Conservation (phyloP, 805 yeast genomes). For the Spathaspora gorwiae region DNA sequence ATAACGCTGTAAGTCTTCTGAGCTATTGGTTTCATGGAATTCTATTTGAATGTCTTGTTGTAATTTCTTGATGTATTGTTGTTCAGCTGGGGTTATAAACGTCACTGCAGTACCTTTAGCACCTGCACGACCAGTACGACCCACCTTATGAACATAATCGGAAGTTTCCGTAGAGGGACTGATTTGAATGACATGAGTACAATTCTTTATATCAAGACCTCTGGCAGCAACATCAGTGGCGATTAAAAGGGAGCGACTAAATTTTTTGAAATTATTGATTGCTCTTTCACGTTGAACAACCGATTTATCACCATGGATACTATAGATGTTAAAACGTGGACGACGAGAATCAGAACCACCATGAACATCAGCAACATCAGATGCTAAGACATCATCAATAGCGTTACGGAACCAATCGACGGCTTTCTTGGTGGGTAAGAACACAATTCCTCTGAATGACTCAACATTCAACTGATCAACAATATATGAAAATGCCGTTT, state of each 20-base stretch:
- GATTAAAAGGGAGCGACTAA: slow-evolving; percentile 55
- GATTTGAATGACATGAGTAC: slow-evolving; percentile 78
- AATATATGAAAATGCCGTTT: slow-evolving; percentile 52
- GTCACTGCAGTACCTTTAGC: slow-evolving; percentile 66
- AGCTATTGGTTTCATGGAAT: slow-evolving; percentile 42
- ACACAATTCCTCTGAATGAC: slow-evolving; percentile 73
- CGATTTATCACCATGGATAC: slow-evolving; percentile 69
- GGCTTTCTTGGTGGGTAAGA: slow-evolving; percentile 71
- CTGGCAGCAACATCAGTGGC: slow-evolving; percentile 94
- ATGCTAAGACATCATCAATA: slow-evolving; percentile 19
- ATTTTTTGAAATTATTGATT: slow-evolving; percentile 48
- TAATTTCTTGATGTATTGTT: slow-evolving; percentile 49
- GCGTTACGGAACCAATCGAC: slow-evolving; percentile 54
- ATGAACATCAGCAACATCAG: not conserved
- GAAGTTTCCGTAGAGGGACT: slow-evolving; percentile 71
- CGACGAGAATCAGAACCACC: slow-evolving; percentile 14
- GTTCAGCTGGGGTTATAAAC: slow-evolving; percentile 54
- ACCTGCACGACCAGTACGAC: slow-evolving; percentile 95
- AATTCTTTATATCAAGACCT: slow-evolving; percentile 92
- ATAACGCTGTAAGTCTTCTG: slow-evolving; percentile 24
- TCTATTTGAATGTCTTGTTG: slow-evolving; percentile 47
- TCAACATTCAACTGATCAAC: slow-evolving; percentile 31
- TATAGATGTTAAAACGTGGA: slow-evolving; percentile 19
- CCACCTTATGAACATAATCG: slow-evolving; percentile 89
- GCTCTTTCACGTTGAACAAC: slow-evolving; percentile 64